Conservation (phyloP, 768 basidiomycete species). For the Symmetrospora coprosmae region DNA sequence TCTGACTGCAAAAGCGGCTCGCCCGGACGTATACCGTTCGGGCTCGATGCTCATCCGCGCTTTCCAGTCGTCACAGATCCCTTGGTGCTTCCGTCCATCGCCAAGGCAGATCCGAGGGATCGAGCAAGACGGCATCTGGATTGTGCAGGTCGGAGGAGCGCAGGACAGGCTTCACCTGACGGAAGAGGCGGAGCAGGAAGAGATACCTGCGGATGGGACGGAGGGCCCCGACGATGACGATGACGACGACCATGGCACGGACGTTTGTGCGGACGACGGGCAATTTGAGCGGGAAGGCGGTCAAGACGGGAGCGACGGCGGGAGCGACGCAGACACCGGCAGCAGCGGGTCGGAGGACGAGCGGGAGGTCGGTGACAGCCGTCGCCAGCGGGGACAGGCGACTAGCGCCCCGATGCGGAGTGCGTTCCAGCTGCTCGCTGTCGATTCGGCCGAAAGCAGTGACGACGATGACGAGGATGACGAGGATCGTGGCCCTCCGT, state of each 20-base stretch:
- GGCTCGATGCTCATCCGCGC: slow-evolving; percentile 41
- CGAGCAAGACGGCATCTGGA: slow-evolving; percentile 7
- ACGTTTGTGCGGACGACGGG: neutral
- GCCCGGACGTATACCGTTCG: slow-evolving; percentile 75
- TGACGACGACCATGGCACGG: neutral
- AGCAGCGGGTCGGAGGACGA: neutral
- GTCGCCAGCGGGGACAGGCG: no score
- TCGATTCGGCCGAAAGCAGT: neutral
- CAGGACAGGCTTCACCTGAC: no score
- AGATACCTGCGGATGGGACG: neutral
- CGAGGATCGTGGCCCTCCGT: no score
- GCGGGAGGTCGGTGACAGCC: no score
- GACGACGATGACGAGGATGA: neutral
- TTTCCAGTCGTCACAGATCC: slow-evolving; percentile 5
- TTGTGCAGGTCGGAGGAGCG: neutral
- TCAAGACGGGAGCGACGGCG: neutral
- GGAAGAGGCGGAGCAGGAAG: neutral
- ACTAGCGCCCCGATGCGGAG: no score
- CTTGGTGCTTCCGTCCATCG: neutral
- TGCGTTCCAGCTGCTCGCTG: slow-evolving; percentile 1
- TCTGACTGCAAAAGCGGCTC: slow-evolving; percentile 74
- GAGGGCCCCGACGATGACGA: neutral
- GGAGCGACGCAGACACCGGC: neutral
- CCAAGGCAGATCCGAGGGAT: neutral
- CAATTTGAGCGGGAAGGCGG: neutral